Conservation (phyloP, 2,329 filamentous ascomycete species). For the Arachnopeziza araneosa region DNA sequence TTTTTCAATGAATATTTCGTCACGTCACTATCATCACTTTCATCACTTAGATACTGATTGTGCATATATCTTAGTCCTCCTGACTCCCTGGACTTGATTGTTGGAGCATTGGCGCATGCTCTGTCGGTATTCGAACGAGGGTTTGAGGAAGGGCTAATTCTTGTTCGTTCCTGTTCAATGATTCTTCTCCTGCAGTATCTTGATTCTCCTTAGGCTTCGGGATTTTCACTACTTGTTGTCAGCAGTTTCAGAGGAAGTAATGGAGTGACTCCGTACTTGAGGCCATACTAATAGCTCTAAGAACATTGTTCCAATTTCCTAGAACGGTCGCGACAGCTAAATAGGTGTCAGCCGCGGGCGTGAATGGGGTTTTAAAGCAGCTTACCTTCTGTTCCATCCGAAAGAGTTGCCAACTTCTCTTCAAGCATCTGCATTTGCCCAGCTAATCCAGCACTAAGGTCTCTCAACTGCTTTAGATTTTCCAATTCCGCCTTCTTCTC, state of each 20-base stretch:
- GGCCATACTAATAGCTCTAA: constrained; percentile 81
- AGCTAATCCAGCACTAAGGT: constrained; percentile 72
- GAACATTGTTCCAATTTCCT: constrained; percentile 82
- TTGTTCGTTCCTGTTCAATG: constrained; percentile 33
- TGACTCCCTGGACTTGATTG: constrained; percentile 16
- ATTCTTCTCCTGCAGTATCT: constrained; percentile 37
- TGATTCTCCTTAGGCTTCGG: constrained; percentile 49
- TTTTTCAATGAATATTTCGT: neutral
- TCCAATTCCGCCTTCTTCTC: constrained; percentile 83
- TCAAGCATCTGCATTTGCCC: constrained; percentile 79
- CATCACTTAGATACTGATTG: neutral
- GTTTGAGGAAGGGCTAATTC: constrained; percentile 65
- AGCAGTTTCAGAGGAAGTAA: neutral
- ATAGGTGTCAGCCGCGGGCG: constrained; percentile 8
- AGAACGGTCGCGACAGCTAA: constrained; percentile 77
- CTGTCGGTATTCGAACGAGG: constrained; percentile 77
- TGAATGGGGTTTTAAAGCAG: neutral
- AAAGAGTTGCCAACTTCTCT: constrained; percentile 70
- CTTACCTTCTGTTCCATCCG: constrained; percentile 74
- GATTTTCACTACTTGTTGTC: constrained; percentile 53
- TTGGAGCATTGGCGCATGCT: constrained; percentile 63
- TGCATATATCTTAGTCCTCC: neutral
- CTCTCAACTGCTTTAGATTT: constrained; percentile 69
- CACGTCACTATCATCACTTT: constrained; percentile 9
- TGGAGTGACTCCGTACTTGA: constrained; percentile 52